phyloP scores from a whole-genome alignment of 345 rosid species.

The Boechera retrofracta region DNA sequence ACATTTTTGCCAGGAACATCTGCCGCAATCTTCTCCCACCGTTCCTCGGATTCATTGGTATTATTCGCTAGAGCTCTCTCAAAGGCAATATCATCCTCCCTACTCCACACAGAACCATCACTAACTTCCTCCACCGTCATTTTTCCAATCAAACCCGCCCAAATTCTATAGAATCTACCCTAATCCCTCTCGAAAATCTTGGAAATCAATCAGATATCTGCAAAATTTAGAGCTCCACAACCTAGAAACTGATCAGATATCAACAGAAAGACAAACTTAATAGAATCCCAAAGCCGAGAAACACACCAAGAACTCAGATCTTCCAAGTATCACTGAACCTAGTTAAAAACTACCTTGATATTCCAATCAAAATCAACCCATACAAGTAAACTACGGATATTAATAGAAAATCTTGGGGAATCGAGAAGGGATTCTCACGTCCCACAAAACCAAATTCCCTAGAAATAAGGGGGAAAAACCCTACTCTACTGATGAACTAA shows the following conservation, averaged over 20 bases:
- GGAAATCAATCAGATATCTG: conserved; percentile 42
- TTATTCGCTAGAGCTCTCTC: conserved; percentile 81
- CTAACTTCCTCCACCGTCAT: conserved; percentile 77
- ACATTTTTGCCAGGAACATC: conserved; percentile 80
- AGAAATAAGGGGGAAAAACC: conserved; percentile 14
- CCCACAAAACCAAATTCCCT: conserved; percentile 53
- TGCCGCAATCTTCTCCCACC: conserved; percentile 73
- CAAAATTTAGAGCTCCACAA: conserved; percentile 18
- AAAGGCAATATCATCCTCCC: conserved; percentile 89
- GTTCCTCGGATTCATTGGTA: conserved; percentile 66
- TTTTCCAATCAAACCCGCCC: conserved; percentile 24
- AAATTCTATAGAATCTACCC: conserved; percentile 28
- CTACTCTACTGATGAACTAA: conserved; percentile 41
- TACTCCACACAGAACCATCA: conserved; percentile 70
- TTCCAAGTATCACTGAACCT: conserved; percentile 26
- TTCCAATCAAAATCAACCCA: conserved; percentile 8
- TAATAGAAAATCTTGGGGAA: conserved; percentile 34
- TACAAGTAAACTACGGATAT: conserved; percentile 47
- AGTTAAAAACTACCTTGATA: neutral
- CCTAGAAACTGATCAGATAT: conserved; percentile 47
- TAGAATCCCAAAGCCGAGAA: conserved; percentile 5
- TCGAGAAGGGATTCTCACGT: conserved; percentile 57
- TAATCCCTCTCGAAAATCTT: conserved; percentile 32
- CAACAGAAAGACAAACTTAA: conserved; percentile 26
- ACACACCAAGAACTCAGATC: conserved; percentile 34